Evolutionary conservation across 2,329 filamentous ascomycete genomes (phyloP).

Genomic region (Colletotrichum destructivum): DNA sequence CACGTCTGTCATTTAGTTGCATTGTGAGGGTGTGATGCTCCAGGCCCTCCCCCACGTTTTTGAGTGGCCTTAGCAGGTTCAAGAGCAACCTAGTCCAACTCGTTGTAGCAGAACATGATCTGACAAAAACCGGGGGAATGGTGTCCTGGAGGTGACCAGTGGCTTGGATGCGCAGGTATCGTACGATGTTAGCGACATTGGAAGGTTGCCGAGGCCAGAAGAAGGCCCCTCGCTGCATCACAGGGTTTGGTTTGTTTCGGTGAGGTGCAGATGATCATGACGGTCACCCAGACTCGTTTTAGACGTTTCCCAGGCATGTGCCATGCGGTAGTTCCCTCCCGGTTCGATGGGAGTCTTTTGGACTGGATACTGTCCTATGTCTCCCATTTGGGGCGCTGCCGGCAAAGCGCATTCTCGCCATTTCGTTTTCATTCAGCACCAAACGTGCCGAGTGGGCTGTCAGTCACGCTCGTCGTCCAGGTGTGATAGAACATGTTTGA

Average conservation of each 20-base stretch:
- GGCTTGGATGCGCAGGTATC: background rate
- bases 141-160: background rate
- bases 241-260: background rate
- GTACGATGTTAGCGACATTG: conserved; percentile 1
- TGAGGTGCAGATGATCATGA: background rate
- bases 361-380: too few relatives aligned
- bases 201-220: background rate
- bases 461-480: background rate
- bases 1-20: background rate
- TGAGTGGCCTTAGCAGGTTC: background rate
- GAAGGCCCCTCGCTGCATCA: background rate
- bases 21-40: background rate
- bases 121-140: conserved; percentile 7
- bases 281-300: too few relatives aligned
- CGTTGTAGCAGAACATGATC: conserved; percentile 7
- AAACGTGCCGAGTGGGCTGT: too few relatives aligned
- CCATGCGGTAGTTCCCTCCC: too few relatives aligned
- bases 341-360: too few relatives aligned
- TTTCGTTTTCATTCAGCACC: too few relatives aligned
- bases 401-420: too few relatives aligned
- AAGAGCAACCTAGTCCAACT: background rate
- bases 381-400: too few relatives aligned
- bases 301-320: too few relatives aligned
- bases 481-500: background rate
- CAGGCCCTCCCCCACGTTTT: background rate